A percentile compares a stretch with the other conserved stretches of the same genome.
Evolutionary conservation across 1,284 basidiomycete genomes (phyloP).

Genomic region (Veloporphyrellus conicus): DNA sequence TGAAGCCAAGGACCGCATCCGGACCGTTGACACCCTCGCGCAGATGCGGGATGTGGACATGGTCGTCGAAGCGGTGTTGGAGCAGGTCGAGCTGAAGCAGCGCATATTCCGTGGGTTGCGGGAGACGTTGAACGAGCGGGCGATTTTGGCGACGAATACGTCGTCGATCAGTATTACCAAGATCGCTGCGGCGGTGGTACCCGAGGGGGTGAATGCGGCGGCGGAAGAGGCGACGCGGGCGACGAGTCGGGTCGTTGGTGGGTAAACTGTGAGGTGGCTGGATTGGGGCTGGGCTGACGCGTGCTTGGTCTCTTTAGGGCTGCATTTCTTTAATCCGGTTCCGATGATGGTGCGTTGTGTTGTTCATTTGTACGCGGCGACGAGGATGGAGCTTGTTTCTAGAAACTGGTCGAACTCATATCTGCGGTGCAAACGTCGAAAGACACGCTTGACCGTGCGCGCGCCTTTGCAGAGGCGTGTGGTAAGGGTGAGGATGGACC

Average conservation of each 20-base stretch:
- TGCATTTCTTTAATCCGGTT: constrained; percentile 96
- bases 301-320: constrained; percentile 41
- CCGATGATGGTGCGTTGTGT: constrained; percentile 74
- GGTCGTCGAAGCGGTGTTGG: constrained; percentile 92
- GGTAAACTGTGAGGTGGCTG: no score
- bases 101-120: constrained; percentile 74
- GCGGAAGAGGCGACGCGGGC: constrained; percentile 59
- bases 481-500: constrained; percentile 65
- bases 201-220: constrained; percentile 50
- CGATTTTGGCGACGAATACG: constrained; percentile 91
- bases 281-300: background rate
- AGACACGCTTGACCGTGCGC: constrained; percentile 73
- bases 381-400: constrained; percentile 3
- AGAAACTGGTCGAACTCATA: constrained; percentile 92
- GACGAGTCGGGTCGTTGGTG: constrained; percentile 72
- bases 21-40: constrained; percentile 51
- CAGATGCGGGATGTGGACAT: constrained; percentile 77
- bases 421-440: constrained; percentile 86
- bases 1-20: constrained; percentile 65
- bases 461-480: constrained; percentile 81
- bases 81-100: constrained; percentile 79
- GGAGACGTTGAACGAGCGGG: constrained; percentile 60
- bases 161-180: constrained; percentile 94
- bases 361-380: background rate
- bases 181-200: constrained; percentile 78